Base-by-base conservation (phyloP, 2,329 filamentous ascomycete genomes). In the Talaromyces sp. region DNA sequence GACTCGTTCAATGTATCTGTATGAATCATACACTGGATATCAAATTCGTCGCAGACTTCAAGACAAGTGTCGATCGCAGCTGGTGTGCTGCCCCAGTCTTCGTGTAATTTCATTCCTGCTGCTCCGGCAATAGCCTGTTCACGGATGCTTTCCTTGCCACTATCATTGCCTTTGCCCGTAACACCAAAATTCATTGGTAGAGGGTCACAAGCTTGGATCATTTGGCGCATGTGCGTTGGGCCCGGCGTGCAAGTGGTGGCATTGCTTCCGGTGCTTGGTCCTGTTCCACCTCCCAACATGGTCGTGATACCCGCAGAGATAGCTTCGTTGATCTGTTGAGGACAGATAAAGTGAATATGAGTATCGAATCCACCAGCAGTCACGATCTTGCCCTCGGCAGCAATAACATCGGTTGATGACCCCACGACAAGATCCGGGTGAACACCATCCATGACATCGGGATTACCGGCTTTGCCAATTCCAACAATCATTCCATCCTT, bases 1-100 rank as follows among this genome's bases (percentile, higher is more conserved):
- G 89, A 93, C 74, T 97, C 93, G 73, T 97, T 97, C 61, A 97
- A 83, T 0, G 93, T 97, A 73, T 97, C 93, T 0, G 92, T 97
- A 72, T 97, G 93, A 66, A 97, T 95, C 63, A 96, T 84, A 63
- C 89, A 95, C 73, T 97, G 93, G 25, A 97, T 84, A 68, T 97
- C 93, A 57, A 90, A 84, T 69, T 96, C 88, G 67, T 97, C 93
- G 71, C 92, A 97, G 43, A 97, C 88, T 1, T 77, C 77, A 10
- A 96, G 81, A 68, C 93, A 97, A 1, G 88, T 81, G 72, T 97
- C 92, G 68, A 97, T 97, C 21, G 91, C 91, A 1, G 90, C 88
- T 0, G 93, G 93, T 1, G 93, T 97, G 21, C 83, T 86, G 55
- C 93, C 93, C 93, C 93, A 97, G 73, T 97, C 93, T 75, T 97